These are phyloP conservation scores for Arthroderma uncinatum DNA, from an alignment of 2,329 filamentous ascomycete genomes.

Conservation along the genomic window DNA sequence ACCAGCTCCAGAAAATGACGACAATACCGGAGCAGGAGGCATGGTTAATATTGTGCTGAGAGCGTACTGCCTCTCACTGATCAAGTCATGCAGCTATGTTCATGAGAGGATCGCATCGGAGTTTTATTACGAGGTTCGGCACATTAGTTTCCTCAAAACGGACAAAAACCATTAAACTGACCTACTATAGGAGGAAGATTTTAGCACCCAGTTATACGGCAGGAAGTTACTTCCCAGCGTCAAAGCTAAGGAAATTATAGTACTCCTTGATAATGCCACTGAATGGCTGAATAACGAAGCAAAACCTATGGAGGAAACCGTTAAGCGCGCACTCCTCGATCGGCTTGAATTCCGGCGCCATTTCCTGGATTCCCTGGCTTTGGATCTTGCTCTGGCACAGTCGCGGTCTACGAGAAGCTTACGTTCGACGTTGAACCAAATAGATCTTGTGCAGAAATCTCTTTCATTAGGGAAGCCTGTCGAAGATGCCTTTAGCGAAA, in stretches of 20 bases:
- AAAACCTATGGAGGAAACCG: constrained; percentile 24
- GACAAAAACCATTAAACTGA: constrained; percentile 13
- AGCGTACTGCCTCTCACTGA: constrained; percentile 72
- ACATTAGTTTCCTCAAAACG: background rate
- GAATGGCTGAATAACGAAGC: constrained; percentile 36
- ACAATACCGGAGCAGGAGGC: constrained; percentile 17
- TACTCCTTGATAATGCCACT: constrained; percentile 46
- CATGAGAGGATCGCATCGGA: constrained; percentile 68
- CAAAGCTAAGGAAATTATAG: constrained; percentile 45
- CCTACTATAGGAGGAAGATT: constrained; percentile 70
- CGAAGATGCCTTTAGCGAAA: constrained; percentile 72
- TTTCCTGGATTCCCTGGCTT: constrained; percentile 33
- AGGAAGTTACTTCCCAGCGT: constrained; percentile 61
- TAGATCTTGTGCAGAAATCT: constrained; percentile 49
- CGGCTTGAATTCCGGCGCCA: constrained; percentile 56
- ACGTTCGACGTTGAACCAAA: constrained; percentile 27
- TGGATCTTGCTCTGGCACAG: constrained; percentile 25
- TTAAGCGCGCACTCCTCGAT: constrained; percentile 47
- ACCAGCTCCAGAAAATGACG: background rate
- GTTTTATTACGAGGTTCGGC: constrained; percentile 71
- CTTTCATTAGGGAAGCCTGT: constrained; percentile 54
- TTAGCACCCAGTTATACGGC: constrained; percentile 84
- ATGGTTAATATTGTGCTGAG: constrained; percentile 56
- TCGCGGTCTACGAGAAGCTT: constrained; percentile 24
- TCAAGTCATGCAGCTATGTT: constrained; percentile 73